Percentiles rank a stretch among this genome's conserved stretches.
These are phyloP conservation scores for Andrographis paniculata DNA, from an alignment of 305 asterid species.

Conservation along the genomic window DNA sequence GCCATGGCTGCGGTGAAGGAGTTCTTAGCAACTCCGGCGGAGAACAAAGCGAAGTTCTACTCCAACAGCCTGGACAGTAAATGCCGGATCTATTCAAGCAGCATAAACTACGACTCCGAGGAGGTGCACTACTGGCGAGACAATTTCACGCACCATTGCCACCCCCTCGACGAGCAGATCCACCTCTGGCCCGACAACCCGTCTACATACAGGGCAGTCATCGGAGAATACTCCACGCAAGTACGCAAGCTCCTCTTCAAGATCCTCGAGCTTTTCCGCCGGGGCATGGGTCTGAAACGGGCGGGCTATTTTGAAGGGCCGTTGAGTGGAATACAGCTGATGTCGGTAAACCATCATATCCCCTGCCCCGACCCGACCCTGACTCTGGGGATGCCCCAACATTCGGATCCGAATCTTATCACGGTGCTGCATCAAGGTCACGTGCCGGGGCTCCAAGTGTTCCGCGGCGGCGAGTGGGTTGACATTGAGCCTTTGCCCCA, in stretches of 20 bases:
- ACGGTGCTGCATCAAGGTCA: conserved; percentile 47
- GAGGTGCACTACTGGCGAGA: conserved; percentile 66
- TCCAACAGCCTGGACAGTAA: conserved; percentile 23
- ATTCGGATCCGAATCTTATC: conserved; percentile 58
- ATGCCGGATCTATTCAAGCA: conserved; percentile 52
- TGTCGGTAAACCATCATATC: conserved; percentile 50
- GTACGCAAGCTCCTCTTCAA: conserved; percentile 26
- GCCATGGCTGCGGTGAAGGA: conserved; percentile 36
- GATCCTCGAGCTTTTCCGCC: conserved; percentile 35
- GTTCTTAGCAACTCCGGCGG: conserved; percentile 33
- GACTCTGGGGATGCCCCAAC: conserved; percentile 56
- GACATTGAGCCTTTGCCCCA: conserved; percentile 34
- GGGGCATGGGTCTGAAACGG: conserved; percentile 37
- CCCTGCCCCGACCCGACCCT: conserved; percentile 66
- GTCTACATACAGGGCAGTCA: conserved; percentile 45
- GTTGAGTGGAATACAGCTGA: conserved; percentile 25
- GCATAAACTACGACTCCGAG: conserved; percentile 38
- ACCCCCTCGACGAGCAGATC: conserved; percentile 42
- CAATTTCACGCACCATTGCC: conserved; percentile 49
- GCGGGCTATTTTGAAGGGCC: conserved; percentile 33
- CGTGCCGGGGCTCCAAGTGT: conserved; percentile 57
- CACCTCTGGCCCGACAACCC: conserved; percentile 58
- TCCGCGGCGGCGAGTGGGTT: conserved; percentile 46
- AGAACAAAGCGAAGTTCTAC: conserved; percentile 34
- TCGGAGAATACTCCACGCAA: conserved; percentile 36